These are phyloP conservation scores for Rhynchosporium graminicola DNA, from an alignment of 2,329 filamentous ascomycete species.

Conservation along the genomic window DNA sequence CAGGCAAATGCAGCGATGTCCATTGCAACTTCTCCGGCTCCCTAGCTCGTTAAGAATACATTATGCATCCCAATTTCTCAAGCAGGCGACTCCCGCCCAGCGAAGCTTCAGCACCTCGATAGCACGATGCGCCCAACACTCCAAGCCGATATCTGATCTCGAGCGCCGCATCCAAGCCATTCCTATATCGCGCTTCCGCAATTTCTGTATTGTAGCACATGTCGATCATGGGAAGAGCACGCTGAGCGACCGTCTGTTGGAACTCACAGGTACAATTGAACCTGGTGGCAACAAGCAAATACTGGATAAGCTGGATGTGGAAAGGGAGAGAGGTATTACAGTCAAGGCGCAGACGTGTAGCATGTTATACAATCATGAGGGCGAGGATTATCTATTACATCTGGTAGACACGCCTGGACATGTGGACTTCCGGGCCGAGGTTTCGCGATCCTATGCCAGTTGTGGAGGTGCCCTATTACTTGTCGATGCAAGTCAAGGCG, in stretches of 20 bases:
- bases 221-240: conserved; percentile 99
- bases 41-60: conserved; percentile 38
- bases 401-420: conserved; percentile 96
- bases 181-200: conserved; percentile 78
- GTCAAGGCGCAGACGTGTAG: conserved; percentile 98
- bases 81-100: conserved; percentile 18
- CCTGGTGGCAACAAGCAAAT: conserved; percentile 91
- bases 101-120: conserved; percentile 36
- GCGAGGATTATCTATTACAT: conserved; percentile 88
- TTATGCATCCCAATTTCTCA: conserved; percentile 36
- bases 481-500: conserved; percentile 93
- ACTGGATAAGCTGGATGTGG: conserved; percentile 94
- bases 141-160: conserved; percentile 46
- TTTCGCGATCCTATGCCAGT: conserved; percentile 92
- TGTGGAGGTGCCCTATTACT: conserved; percentile 91
- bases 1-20: conserved; percentile 42
- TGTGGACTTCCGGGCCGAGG: conserved; percentile 96
- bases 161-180: conserved; percentile 69
- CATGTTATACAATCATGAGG: conserved; percentile 90
- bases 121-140: conserved; percentile 34
- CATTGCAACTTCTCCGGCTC: conserved; percentile 39
- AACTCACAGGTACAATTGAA: conserved; percentile 90
- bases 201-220: conserved; percentile 98
- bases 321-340: conserved; percentile 93
- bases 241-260: conserved; percentile 85